Conservation (phyloP, 75 land plant species). For the Chamaecyparis obtusa region DNA sequence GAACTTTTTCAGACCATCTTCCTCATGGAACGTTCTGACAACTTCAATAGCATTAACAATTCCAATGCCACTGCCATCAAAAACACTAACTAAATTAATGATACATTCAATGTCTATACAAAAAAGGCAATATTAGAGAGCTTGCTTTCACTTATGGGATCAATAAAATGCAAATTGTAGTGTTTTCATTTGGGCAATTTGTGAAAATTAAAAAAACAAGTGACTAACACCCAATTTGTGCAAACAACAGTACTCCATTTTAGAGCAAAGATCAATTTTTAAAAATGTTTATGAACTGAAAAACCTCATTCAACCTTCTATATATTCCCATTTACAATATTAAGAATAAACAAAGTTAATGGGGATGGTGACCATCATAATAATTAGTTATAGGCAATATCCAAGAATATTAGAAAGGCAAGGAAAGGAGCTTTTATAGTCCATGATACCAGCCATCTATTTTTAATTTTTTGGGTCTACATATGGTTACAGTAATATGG, state of each 20-base stretch:
- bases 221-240: not conserved
- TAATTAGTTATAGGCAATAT: not conserved
- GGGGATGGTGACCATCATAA: not conserved
- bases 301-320: not conserved
- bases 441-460: no score
- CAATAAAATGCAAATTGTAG: not conserved
- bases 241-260: not conserved
- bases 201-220: not conserved
- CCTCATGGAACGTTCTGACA: constrained; percentile 92
- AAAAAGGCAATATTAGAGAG: not conserved
- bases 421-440: no score
- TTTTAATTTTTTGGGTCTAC: no score
- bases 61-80: constrained; percentile 81
- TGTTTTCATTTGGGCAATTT: not conserved
- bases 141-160: not conserved
- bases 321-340: not conserved
- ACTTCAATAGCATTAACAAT: constrained; percentile 99
- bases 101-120: not conserved
- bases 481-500: no score
- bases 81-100: not conserved
- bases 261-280: not conserved
- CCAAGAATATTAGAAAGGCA: not conserved
- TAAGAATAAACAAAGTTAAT: not conserved
- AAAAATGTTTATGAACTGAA: not conserved
- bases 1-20: constrained; percentile 79